A percentile compares a stretch with the other conserved stretches of the same genome.
Conservation (phyloP, 179 eudicot genomes). For the Spinacia oleracea region DNA sequence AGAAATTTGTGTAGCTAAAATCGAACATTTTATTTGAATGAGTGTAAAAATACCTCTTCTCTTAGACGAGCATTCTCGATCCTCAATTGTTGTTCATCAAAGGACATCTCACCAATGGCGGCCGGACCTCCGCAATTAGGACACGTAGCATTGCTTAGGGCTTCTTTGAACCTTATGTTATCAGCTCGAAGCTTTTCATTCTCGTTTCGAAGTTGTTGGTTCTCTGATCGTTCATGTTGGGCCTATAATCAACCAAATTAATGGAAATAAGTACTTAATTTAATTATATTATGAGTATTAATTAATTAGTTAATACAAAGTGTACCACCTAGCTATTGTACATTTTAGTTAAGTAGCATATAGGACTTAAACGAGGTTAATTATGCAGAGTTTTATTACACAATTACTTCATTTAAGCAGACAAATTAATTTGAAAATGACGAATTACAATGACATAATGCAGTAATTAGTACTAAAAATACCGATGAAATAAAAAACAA, state of each 20-base stretch:
- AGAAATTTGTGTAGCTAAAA: no score
- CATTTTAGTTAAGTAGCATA: neutral
- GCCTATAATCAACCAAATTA: slow-evolving; percentile 28
- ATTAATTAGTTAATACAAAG: neutral
- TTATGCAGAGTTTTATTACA: neutral
- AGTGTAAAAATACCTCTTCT: slow-evolving; percentile 54
- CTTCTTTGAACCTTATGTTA: slow-evolving; percentile 54
- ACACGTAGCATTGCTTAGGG: slow-evolving; percentile 53
- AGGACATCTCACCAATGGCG: slow-evolving; percentile 56
- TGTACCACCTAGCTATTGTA: neutral
- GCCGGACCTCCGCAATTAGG: slow-evolving; percentile 61
- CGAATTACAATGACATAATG: neutral
- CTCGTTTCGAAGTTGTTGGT: slow-evolving; percentile 49
- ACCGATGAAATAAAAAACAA: neutral
- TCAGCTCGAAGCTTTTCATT: slow-evolving; percentile 61
- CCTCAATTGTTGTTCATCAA: slow-evolving; percentile 50
- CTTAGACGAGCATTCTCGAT: slow-evolving; percentile 52
- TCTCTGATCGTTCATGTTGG: slow-evolving; percentile 56
- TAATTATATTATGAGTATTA: no score
- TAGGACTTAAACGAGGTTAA: slow-evolving; percentile 8
- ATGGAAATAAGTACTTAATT: neutral
- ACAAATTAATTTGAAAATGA: neutral
- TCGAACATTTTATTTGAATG: no score
- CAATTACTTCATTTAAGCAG: neutral
- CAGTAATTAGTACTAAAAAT: neutral